phyloP scores from a whole-genome alignment of 352 stramenopile genomes.

The Globisporangium sylvaticum region DNA sequence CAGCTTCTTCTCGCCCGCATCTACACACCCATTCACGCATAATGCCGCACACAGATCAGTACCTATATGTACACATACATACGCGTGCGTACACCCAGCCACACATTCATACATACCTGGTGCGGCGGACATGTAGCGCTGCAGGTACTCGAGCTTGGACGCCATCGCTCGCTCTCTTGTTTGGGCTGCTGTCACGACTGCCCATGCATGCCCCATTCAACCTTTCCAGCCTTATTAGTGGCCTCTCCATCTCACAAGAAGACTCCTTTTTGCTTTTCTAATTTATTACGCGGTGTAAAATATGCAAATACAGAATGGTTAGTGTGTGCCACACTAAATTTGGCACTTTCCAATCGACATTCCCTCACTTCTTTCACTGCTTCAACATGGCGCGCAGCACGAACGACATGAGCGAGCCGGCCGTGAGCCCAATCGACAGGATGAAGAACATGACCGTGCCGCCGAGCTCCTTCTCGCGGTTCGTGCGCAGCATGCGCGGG shows the following conservation, averaged over 20 bases:
- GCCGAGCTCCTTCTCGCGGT: constrained; percentile 65
- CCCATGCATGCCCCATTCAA: neutral
- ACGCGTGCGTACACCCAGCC: neutral
- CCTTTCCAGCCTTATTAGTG: neutral
- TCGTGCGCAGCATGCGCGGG: constrained; percentile 43
- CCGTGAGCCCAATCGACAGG: constrained; percentile 65
- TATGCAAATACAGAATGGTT: neutral
- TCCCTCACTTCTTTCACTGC: constrained; percentile 26
- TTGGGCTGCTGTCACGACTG: neutral
- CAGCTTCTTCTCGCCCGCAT: constrained; percentile 48
- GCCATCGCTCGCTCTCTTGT: constrained; percentile 14
- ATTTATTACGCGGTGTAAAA: neutral
- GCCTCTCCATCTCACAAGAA: neutral
- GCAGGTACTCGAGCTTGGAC: constrained; percentile 79
- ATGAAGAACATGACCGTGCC: constrained; percentile 84
- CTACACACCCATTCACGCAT: neutral
- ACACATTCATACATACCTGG: constrained; percentile 22
- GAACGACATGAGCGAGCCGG: constrained; percentile 75
- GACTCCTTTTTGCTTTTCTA: too few species aligned
- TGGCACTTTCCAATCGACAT: neutral
- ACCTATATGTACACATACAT: neutral
- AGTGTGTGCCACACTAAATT: neutral
- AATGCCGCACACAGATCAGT: neutral
- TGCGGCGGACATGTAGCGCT: constrained; percentile 61
- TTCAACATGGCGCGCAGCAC: constrained; percentile 73